Percentiles rank a stretch among this genome's conserved stretches.
phyloP scores from a whole-genome alignment of 768 basidiomycete species.

The Suillus tomentosus region DNA sequence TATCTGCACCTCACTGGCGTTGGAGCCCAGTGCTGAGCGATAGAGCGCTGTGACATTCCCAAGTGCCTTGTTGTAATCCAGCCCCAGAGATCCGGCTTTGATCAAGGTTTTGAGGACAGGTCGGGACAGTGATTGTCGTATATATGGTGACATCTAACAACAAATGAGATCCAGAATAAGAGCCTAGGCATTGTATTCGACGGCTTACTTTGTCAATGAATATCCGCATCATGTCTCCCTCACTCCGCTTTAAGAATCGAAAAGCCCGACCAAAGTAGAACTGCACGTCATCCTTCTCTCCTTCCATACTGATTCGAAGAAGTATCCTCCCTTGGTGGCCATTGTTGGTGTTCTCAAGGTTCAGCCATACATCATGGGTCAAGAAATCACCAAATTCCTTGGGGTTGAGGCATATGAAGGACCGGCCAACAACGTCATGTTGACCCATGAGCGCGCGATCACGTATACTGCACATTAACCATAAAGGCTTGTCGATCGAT shows the following conservation, averaged over 20 bases:
- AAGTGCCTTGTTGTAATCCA: slow-evolving; percentile 91
- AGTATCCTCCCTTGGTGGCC: slow-evolving; percentile 71
- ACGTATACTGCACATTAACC: slow-evolving; percentile 95
- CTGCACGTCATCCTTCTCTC: slow-evolving; percentile 96
- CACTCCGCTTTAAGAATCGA: slow-evolving; percentile 88
- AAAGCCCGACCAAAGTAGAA: slow-evolving; percentile 98
- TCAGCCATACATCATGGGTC: slow-evolving; percentile 90
- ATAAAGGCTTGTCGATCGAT: slow-evolving; percentile 89
- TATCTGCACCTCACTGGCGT: slow-evolving; percentile 69
- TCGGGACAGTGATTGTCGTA: slow-evolving; percentile 83
- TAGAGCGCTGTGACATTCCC: slow-evolving; percentile 82
- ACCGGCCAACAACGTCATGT: slow-evolving; percentile 88
- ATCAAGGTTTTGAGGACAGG: slow-evolving; percentile 74
- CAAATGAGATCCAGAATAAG: background rate
- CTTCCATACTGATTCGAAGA: slow-evolving; percentile 94
- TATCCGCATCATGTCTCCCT: slow-evolving; percentile 92
- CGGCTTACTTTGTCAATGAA: slow-evolving; percentile 90
- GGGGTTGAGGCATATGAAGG: slow-evolving; percentile 92
- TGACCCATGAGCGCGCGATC: slow-evolving; percentile 90
- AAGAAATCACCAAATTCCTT: slow-evolving; percentile 85
- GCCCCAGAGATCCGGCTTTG: slow-evolving; percentile 51
- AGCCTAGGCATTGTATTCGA: background rate
- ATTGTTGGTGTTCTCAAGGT: slow-evolving; percentile 63
- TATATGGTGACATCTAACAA: slow-evolving; percentile 87
- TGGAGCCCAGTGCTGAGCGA: slow-evolving; percentile 72